These are phyloP conservation scores for Penstemon barbatus DNA, from an alignment of 257 asterid genomes.

Conservation along the genomic window DNA sequence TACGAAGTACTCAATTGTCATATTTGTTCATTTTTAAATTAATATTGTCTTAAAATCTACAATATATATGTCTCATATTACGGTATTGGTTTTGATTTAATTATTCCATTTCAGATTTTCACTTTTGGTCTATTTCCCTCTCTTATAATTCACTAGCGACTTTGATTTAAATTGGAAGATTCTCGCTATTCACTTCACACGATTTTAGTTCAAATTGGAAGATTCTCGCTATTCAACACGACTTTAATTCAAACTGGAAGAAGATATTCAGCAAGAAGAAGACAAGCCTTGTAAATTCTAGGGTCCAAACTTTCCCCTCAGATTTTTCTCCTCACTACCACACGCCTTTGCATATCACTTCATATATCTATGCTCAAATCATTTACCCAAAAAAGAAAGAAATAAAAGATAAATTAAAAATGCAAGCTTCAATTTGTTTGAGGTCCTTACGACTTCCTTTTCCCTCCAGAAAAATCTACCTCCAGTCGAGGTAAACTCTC, in stretches of 20 bases:
- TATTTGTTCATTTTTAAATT: no score
- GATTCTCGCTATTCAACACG: no score
- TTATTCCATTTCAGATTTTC: no score
- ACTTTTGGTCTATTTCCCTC: no score
- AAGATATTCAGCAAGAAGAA: constrained; percentile 15
- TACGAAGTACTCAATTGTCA: no score
- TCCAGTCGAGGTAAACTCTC: constrained; percentile 36
- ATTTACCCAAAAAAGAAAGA: not conserved
- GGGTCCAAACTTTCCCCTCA: constrained; percentile 16
- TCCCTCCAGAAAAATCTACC: constrained; percentile 30
- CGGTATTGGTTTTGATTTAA: no score
- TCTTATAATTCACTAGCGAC: not conserved
- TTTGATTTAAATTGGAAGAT: not conserved
- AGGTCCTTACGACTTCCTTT: constrained; percentile 29
- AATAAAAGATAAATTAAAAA: not conserved
- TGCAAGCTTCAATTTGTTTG: constrained; percentile 30
- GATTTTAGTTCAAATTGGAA: not conserved
- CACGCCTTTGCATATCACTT: constrained; percentile 10
- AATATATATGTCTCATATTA: no score
- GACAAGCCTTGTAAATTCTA: constrained; percentile 22
- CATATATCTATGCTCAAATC: not conserved
- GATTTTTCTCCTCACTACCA: constrained; percentile 18
- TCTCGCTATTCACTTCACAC: no score
- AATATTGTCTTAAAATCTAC: no score
- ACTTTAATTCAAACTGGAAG: not conserved